Base-by-base conservation (phyloP, 441 rosid species). In the Flueggea neowawraea region DNA sequence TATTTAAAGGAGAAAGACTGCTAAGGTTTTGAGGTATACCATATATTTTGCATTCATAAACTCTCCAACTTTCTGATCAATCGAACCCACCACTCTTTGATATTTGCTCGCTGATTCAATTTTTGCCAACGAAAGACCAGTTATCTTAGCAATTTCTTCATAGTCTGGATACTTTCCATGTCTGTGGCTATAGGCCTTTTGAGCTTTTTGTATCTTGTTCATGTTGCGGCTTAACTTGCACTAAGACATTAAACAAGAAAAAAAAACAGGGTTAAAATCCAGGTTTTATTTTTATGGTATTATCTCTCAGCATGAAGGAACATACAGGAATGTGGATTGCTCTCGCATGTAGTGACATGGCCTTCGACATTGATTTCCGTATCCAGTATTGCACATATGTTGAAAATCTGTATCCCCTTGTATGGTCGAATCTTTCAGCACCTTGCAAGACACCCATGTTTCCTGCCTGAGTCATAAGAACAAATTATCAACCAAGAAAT, bases 341-440 rank as follows among this genome's bases (percentile, higher is more conserved):
- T 77, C 91, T 82, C 44, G 84, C 80, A 74, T 82, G 77, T 47
- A 54, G 82, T 41, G 84, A 62, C 51, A 87, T 92, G 78, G 76
- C 75, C 78, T 64, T 78, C 53, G 79, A 82, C 83, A 89, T 80
- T 8, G 88, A 84, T 67, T 82, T 89, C 55, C 88, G 78, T 65
- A 91, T 85, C 97, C 97, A 91, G 71, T 78, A 87, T 54, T 85
- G 96, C 44, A 87, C 89, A 78, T 91, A 91, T 12, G 97, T 91
- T 4, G 96, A 89, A 73, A 91, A 89, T 78, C 70, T 85, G 78
- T 73, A 84, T 67, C 97, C 97, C 73, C 88, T 89, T 17, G 88
- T 72, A 74, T 73, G 87, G 78, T 91, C 95, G 62, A 91, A 91
- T 73, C 89, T 81, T 66, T 84, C 89, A 54, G 96, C 95, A 36